Conservation (phyloP, 371 early-diverging fungal species). For the Nematocida ausubeli region DNA sequence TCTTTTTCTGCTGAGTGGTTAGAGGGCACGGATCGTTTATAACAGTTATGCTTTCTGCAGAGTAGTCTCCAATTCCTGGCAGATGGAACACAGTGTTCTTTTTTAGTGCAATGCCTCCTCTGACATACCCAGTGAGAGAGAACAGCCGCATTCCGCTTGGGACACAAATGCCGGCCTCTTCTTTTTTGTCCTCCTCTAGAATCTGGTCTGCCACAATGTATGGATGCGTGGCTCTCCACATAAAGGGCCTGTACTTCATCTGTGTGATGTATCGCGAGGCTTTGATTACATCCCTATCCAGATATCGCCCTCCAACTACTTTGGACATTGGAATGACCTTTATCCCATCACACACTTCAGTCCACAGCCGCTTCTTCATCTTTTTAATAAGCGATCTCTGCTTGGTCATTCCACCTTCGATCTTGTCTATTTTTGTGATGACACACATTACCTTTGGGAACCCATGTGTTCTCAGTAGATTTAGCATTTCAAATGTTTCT, state of each 20-base stretch:
- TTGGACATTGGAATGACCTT: constrained; percentile 58
- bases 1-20: constrained; percentile 22
- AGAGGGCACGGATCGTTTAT: constrained; percentile 52
- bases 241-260: constrained; percentile 64
- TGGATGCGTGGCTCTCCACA: constrained; percentile 64
- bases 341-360: constrained; percentile 60
- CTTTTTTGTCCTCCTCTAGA: constrained; percentile 13
- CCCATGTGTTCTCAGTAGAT: constrained; percentile 88
- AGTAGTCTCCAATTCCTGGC: constrained; percentile 55
- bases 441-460: constrained; percentile 76
- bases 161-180: background rate
- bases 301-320: constrained; percentile 42
- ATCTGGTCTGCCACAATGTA: constrained; percentile 62
- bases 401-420: constrained; percentile 35
- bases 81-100: constrained; percentile 33
- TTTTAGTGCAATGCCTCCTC: constrained; percentile 42
- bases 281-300: constrained; percentile 47
- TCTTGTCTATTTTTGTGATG: constrained; percentile 51
- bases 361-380: constrained; percentile 61
- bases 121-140: constrained; percentile 48
- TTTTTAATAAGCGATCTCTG: constrained; percentile 47
- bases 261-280: constrained; percentile 50
- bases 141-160: constrained; percentile 10
- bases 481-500: constrained; percentile 97
- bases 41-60: constrained; percentile 6